A percentile compares a stretch with the other conserved stretches of the same genome.
Conservation (phyloP, 371 early-diverging fungal genomes). For the Mortierella sp. region DNA sequence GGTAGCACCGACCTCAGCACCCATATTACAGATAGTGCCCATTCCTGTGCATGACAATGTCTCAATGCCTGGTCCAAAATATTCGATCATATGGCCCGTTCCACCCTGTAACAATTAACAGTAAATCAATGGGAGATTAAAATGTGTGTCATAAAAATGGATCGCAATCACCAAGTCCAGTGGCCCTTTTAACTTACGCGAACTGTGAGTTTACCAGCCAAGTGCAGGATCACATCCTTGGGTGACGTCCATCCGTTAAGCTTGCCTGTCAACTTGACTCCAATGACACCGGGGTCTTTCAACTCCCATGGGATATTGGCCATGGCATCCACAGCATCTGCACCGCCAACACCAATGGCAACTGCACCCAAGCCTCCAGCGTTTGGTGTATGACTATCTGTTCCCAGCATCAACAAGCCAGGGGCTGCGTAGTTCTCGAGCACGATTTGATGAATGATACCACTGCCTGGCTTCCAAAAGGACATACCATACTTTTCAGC, state of each 20-base stretch:
- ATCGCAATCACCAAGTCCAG: not conserved
- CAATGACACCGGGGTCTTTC: constrained; percentile 93
- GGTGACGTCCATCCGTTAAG: constrained; percentile 92
- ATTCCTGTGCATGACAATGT: constrained; percentile 93
- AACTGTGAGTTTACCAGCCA: constrained; percentile 91
- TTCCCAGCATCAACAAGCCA: constrained; percentile 92
- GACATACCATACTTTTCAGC: constrained; percentile 88
- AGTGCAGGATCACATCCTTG: constrained; percentile 91
- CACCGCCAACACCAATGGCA: constrained; percentile 96
- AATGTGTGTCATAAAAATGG: not conserved
- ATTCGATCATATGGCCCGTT: constrained; percentile 93
- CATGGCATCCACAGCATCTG: constrained; percentile 97
- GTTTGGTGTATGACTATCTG: constrained; percentile 85
- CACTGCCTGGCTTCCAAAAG: constrained; percentile 93
- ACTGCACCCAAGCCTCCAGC: constrained; percentile 93
- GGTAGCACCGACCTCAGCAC: constrained; percentile 96
- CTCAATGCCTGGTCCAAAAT: constrained; percentile 91
- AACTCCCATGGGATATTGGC: constrained; percentile 95
- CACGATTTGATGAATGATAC: constrained; percentile 94
- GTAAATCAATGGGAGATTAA: not conserved
- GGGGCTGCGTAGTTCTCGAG: constrained; percentile 96
- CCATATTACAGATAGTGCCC: constrained; percentile 98
- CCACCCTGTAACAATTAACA: constrained; percentile 71
- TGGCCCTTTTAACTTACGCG: constrained; percentile 65
- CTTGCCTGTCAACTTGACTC: constrained; percentile 92